Base-by-base conservation (phyloP, 495 filamentous ascomycete genomes). In the Cercophora sp. region DNA sequence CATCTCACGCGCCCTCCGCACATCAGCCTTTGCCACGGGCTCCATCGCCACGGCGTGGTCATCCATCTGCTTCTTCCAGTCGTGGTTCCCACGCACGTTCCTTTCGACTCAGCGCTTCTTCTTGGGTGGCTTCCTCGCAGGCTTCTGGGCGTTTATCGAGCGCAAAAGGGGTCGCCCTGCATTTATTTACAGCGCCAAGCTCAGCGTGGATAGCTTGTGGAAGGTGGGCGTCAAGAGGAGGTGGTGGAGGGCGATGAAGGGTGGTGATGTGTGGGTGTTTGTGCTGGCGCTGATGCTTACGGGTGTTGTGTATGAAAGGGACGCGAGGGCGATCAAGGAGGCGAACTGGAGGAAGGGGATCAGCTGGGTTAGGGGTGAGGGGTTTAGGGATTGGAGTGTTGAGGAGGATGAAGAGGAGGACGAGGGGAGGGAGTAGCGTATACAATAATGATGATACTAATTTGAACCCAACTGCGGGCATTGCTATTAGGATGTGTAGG, bases 181-280 rank as follows among this genome's bases (percentile, higher is more conserved):
- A 48, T 88, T 87, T 65, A 55, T 95, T 56, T 89, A 90, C 57
- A 80, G 81, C 36, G 82, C 85, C 51, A 77, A 91, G 18, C 63
- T 83, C 8, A 88, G 85, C 32, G 70, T 96, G 25, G 87, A 96
- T 60, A 85, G 80, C 29, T 64, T 88, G 36, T 97, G 89, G 89
- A 96, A 96, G 74, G 86, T 95, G 0, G 88, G 91, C 9, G 80
- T 84, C 41, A 97, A 97, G 80, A 75, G 83, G 27, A 79, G 87
- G 3, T 84, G 85, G 75, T 94, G 92, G 87, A 81, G 76, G 48
- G 87, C 88, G 5, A 74, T 92, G 62, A 83, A 77, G 43, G 83
- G 85, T 24, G 91, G 91, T 4, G 92, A 96, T 68, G 79, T 96
- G 20, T 78, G 83, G 75, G 65, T 98, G 2, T 87, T 98, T 65